Base-by-base conservation (phyloP, 345 rosid species). In the Boechera stricta region DNA sequence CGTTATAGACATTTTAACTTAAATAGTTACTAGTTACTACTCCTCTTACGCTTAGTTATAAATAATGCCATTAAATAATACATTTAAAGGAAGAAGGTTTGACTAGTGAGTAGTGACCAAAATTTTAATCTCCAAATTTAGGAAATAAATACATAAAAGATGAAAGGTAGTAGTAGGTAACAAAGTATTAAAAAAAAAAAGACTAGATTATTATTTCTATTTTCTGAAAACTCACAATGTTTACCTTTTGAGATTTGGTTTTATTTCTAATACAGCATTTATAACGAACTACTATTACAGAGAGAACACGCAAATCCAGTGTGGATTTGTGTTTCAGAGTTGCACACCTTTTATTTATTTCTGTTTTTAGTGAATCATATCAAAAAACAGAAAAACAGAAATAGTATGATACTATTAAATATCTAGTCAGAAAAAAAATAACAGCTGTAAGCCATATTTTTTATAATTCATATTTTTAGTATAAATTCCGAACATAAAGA, bases 211-310 rank as follows among this genome's bases (percentile, higher is more conserved):
- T 49, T 61, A 32, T 28, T 39, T 73, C 54, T 13, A 63, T 39
- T 63, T 73, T 54, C 64, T 64, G 71, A 18, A 73, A 53, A 73
- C 35, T 64, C 64, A 73, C 45, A 65, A 44, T 53, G 10, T 59
- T 52, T 29, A 72, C 67, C 36, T 41, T 53, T 51, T 35, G 38
- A 35, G 13, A 29, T 63, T 62, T 39, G 4, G n/a, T 52, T 62
- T 63, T 28, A 31, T 31, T 53, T 44, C 10, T 11, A 29, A 54
- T 13, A 41, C 55, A 74, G 11, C 56, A 54, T 51, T 73, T 52
- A 73, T 73, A 42, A 64, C 48, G 47, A 54, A 55, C 29, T 74
- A 28, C 16, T 48, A 52, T n/a, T 29, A 52, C 44, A 62, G 52
- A 31, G 35, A 1, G 26, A 64, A 51, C 71, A 56, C 45, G 71